Percentiles rank a stretch among this genome's conserved stretches.
phyloP scores from a whole-genome alignment of 768 basidiomycete species.

The Lactarius sp. region DNA sequence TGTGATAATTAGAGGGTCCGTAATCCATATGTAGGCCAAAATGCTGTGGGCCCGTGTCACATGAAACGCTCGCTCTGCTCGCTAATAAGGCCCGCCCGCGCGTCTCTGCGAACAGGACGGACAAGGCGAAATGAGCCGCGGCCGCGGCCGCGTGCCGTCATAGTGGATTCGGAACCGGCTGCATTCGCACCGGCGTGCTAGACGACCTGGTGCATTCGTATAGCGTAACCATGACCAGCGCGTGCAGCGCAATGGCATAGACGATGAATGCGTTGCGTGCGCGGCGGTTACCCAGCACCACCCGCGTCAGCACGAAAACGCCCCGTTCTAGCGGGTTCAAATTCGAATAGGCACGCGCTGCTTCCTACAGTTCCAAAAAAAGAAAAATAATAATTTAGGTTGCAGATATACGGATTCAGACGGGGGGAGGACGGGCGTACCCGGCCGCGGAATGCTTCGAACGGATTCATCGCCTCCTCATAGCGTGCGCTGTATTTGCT shows the following conservation, averaged over 20 bases:
- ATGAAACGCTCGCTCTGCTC: not conserved
- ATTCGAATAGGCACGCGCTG: constrained; percentile 85
- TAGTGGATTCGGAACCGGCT: constrained; percentile 44
- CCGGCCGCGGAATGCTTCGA: constrained; percentile 93
- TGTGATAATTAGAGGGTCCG: not conserved
- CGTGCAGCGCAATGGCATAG: constrained; percentile 76
- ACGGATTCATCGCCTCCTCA: constrained; percentile 97
- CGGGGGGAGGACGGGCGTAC: constrained; percentile 44
- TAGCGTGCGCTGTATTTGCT: constrained; percentile 88
- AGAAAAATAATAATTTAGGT: too few species aligned
- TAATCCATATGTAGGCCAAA: not conserved
- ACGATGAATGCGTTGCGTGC: constrained; percentile 86
- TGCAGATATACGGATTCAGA: too few species aligned
- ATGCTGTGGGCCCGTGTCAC: not conserved
- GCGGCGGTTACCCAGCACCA: constrained; percentile 83
- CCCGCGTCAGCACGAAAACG: constrained; percentile 77
- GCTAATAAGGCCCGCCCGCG: not conserved
- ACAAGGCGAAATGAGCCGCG: not conserved
- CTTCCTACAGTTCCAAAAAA: constrained; percentile 61
- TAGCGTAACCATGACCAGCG: constrained; percentile 74
- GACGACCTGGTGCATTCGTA: constrained; percentile 66
- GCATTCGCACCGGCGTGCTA: constrained; percentile 34
- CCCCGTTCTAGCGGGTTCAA: constrained; percentile 89
- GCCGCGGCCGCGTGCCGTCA: constrained; percentile 11
- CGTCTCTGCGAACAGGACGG: not conserved